Conservation (phyloP, 768 basidiomycete genomes). For the Lepiota brunneoincarnata region DNA sequence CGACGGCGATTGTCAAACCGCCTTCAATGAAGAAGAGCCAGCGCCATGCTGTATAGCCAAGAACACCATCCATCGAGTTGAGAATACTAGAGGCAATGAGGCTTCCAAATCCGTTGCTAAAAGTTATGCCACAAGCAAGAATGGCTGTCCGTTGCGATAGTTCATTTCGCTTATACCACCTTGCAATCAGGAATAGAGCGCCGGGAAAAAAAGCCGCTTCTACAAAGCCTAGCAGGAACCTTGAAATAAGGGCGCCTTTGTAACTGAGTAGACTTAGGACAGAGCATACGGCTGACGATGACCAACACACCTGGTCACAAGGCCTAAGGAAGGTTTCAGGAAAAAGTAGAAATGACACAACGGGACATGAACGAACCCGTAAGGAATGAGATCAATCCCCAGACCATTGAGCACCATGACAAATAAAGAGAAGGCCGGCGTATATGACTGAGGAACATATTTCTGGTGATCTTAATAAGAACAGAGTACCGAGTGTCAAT, state of each 20-base stretch:
- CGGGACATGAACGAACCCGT: conserved; percentile 35
- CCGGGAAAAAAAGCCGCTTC: conserved; percentile 74
- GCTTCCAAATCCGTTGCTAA: conserved; percentile 81
- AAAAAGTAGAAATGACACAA: background rate
- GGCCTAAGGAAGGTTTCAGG: conserved; percentile 24
- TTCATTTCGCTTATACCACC: conserved; percentile 74
- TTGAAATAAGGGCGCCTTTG: conserved; percentile 55
- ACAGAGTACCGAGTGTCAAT: background rate
- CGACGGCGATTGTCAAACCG: conserved; percentile 46
- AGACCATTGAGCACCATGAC: conserved; percentile 59
- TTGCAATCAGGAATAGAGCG: conserved; percentile 59
- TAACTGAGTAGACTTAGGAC: conserved; percentile 41
- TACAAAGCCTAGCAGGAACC: conserved; percentile 76
- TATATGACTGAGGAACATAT: conserved; percentile 65
- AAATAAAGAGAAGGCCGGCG: conserved; percentile 65
- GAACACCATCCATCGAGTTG: conserved; percentile 62
- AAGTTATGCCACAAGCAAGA: conserved; percentile 68
- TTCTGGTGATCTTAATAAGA: conserved; percentile 34
- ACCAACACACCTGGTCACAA: conserved; percentile 34
- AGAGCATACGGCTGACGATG: background rate
- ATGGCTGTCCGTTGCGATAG: conserved; percentile 67
- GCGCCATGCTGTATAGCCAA: conserved; percentile 73
- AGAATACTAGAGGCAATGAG: conserved; percentile 78
- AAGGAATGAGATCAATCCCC: conserved; percentile 54
- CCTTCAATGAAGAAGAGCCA: conserved; percentile 78